A percentile compares a stretch with the other conserved stretches of the same genome.
These are phyloP conservation scores for Neolentinus lepideus DNA, from an alignment of 1,284 basidiomycete species.

Conservation along the genomic window DNA sequence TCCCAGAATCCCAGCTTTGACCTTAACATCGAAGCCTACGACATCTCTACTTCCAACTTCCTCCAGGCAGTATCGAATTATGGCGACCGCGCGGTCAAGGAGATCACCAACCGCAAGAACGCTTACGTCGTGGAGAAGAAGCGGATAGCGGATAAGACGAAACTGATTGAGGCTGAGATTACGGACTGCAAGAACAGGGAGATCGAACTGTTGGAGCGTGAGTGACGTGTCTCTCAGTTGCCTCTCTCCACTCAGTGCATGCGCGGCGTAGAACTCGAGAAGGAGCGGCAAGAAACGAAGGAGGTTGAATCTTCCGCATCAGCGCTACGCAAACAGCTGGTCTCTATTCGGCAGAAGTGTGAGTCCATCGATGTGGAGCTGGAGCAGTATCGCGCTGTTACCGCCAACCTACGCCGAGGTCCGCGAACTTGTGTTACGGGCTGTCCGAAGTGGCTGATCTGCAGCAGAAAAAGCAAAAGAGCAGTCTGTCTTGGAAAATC, in stretches of 20 bases:
- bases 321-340: constrained; percentile 55
- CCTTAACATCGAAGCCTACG: constrained; percentile 52
- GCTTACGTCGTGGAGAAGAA: constrained; percentile 54
- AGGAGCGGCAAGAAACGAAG: constrained; percentile 63
- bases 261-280: constrained; percentile 47
- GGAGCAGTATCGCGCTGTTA: constrained; percentile 54
- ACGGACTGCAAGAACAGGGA: constrained; percentile 66
- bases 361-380: constrained; percentile 57
- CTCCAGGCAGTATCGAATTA: constrained; percentile 61
- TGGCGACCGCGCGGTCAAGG: constrained; percentile 55
- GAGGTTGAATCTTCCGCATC: constrained; percentile 58
- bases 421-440: constrained; percentile 9
- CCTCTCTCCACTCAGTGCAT: background rate
- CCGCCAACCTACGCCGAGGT: constrained; percentile 59
- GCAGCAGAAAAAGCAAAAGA: constrained; percentile 63
- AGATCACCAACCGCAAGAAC: constrained; percentile 54
- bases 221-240: constrained; percentile 18
- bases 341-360: constrained; percentile 50
- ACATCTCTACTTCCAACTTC: constrained; percentile 61
- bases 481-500: constrained; percentile 46
- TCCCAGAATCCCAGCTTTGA: constrained; percentile 57
- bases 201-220: constrained; percentile 64
- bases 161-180: constrained; percentile 55
- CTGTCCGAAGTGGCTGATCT: background rate
- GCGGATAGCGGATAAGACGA: constrained; percentile 44